Evolutionary conservation across 352 stramenopile species (phyloP).

Genomic region (Globisporangium nodosum): DNA sequence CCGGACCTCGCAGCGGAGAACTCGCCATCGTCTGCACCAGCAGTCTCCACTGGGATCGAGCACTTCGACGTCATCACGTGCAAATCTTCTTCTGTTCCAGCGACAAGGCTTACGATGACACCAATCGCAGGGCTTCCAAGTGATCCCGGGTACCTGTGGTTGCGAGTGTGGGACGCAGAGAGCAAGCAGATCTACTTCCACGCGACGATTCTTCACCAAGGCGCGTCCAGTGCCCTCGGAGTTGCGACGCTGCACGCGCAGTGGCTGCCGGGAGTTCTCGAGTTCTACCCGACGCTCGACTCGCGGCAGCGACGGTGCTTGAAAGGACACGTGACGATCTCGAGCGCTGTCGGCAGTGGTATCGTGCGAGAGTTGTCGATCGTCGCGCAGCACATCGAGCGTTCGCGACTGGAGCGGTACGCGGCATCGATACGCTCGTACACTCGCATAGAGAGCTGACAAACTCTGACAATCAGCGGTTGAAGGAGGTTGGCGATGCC

Average conservation of each 20-base stretch:
- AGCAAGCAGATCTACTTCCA: constrained; percentile 30
- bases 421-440: constrained; percentile 46
- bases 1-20: background rate
- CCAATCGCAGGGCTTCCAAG: constrained; percentile 14
- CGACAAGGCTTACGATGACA: background rate
- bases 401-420: constrained; percentile 32
- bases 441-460: constrained; percentile 14
- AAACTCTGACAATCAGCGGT: no score
- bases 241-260: constrained; percentile 21
- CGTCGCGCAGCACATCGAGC: constrained; percentile 33
- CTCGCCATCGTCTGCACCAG: background rate
- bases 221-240: constrained; percentile 9
- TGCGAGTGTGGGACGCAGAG: constrained; percentile 15
- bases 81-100: constrained; percentile 3
- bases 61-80: constrained; percentile 27
- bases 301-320: constrained; percentile 34
- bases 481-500: no score
- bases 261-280: constrained; percentile 47
- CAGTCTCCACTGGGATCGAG: constrained; percentile 16
- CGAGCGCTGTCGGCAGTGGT: constrained; percentile 20
- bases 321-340: constrained; percentile 36
- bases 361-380: constrained; percentile 30
- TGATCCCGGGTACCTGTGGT: constrained; percentile 36
- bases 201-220: constrained; percentile 27
- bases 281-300: constrained; percentile 34